Base-by-base conservation (phyloP, 108 stramenopile genomes). In the Skeletonema grethae region DNA sequence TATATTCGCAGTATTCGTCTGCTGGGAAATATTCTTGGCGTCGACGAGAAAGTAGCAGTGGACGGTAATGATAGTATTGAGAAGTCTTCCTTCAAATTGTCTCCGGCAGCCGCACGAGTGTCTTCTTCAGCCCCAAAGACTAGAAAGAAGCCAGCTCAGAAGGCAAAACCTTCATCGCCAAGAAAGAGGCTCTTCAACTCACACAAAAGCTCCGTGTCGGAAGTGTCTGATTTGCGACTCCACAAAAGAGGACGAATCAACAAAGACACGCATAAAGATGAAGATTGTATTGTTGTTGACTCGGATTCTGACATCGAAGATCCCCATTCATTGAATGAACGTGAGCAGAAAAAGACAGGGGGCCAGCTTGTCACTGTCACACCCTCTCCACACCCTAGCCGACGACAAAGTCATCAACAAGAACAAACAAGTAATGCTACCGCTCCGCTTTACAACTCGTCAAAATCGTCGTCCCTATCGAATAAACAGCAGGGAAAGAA, bases 11-110 rank as follows among this genome's bases (percentile, higher is more conserved):
- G 60, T 75, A 68, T 95, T 45, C 84, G 84, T 56, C 77, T 91
- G 9, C 31, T 93, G 10, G 79, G 85, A 25, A 86, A 85, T 57
- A 62, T 88, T 4, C 85, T 92, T 29, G 95, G 95, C 16, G 64
- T 93, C 1, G 92, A 93, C 46, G 69, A 72, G 38, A 64, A 68
- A 73, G 38, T 67, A 6, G 58, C 53, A 35, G 58, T 82, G 9
- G 82, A 82, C 53, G 82, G 82, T 24, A 75, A 79, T 29, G 82
- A 69, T 25, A 48, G 59, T 5, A 69, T 75, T 16, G 53, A 75
- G 31, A 73, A 70, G 34, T 79, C 81, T n/a, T 71, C 69, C 8
- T 73, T 79, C 60, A 48, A 55, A 45, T 69, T 75, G n/a, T 79
- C 81, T 36, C 82, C 82, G 3, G 46, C 61, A 4, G 35, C 55